Evolutionary conservation across 495 filamentous ascomycete species (phyloP).

Genomic region (Podospora bellae-mahoneyi): DNA sequence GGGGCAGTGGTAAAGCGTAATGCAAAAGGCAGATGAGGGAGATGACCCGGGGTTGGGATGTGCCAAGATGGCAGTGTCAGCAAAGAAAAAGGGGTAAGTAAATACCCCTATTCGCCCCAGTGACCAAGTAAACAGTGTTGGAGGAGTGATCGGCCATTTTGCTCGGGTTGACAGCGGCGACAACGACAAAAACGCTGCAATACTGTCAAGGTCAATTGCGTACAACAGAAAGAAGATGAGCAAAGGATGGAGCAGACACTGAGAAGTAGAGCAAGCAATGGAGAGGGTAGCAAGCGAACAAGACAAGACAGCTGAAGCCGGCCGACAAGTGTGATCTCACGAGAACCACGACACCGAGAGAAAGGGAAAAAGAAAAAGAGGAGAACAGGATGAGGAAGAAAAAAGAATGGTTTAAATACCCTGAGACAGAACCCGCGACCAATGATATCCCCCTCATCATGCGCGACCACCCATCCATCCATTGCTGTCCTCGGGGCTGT

Average conservation of each 20-base stretch:
- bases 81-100: background rate
- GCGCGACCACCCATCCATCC: slow-evolving; percentile 1
- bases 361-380: slow-evolving; percentile 1
- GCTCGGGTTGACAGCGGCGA: background rate
- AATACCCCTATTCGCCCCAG: slow-evolving; percentile 41
- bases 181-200: background rate
- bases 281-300: background rate
- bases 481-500: background rate
- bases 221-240: background rate
- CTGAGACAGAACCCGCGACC: background rate
- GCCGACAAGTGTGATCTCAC: background rate
- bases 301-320: background rate
- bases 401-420: slow-evolving; percentile 10
- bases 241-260: background rate
- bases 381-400: background rate
- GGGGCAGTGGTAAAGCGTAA: background rate
- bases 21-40: background rate
- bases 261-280: background rate
- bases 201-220: background rate
- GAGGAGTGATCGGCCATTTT: slow-evolving; percentile 21
- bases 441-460: slow-evolving; percentile 9
- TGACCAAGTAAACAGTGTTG: slow-evolving; percentile 39
- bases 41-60: background rate
- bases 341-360: background rate
- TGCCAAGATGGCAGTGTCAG: background rate